These are phyloP conservation scores for Biscogniauxia mediterranea DNA, from an alignment of 2,329 filamentous ascomycete genomes.

Conservation along the genomic window DNA sequence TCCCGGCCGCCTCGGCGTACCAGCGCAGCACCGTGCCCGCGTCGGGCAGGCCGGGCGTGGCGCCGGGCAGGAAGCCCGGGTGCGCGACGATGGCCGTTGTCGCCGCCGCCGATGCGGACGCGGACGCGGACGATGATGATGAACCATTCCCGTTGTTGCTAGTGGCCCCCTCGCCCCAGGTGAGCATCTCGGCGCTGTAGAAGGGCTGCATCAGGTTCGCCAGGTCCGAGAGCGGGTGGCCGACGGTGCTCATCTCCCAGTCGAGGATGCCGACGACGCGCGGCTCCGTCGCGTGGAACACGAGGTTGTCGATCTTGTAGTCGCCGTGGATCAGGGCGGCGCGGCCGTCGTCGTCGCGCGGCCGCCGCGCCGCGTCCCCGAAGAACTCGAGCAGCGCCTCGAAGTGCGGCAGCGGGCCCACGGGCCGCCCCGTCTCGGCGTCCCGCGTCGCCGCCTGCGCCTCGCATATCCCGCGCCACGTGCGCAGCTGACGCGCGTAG, in stretches of 20 bases:
- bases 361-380: constrained; percentile 64
- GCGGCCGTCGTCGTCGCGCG: constrained; percentile 73
- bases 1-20: constrained; percentile 65
- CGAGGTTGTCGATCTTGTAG: constrained; percentile 90
- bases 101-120: constrained; percentile 23
- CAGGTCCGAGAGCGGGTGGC: constrained; percentile 91
- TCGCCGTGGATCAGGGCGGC: constrained; percentile 87
- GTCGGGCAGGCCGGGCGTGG: constrained; percentile 55
- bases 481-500: constrained; percentile 81
- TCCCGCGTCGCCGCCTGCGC: constrained; percentile 76
- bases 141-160: background rate
- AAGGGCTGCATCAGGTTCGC: constrained; percentile 69
- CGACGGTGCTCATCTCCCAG: constrained; percentile 98
- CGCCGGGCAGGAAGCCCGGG: constrained; percentile 58
- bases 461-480: constrained; percentile 74
- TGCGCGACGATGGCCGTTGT: constrained; percentile 29
- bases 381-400: constrained; percentile 80
- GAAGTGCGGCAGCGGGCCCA: constrained; percentile 83
- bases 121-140: too few relatives aligned
- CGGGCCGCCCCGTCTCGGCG: constrained; percentile 70
- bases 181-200: constrained; percentile 36
- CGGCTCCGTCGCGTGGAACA: constrained; percentile 86
- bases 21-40: constrained; percentile 57
- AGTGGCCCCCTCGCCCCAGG: constrained; percentile 20
- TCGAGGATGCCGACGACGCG: constrained; percentile 90